Conservation (phyloP, 768 basidiomycete genomes). For the Trametes elegans region DNA sequence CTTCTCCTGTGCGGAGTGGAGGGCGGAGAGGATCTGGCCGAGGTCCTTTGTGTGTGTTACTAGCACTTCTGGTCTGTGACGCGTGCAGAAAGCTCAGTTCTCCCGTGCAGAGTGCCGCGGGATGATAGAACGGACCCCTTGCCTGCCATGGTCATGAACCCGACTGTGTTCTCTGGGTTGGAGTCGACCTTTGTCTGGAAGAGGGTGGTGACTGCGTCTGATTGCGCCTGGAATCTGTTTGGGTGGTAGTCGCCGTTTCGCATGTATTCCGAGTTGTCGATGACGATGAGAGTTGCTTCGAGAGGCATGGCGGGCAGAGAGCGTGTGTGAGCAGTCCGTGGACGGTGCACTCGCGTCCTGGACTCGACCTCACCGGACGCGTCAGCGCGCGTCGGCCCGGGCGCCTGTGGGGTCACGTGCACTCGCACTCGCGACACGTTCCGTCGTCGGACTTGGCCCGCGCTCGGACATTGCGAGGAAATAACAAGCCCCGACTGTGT, state of each 20-base stretch:
- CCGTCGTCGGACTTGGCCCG: no score
- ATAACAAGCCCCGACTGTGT: no score
- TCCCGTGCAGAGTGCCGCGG: not conserved
- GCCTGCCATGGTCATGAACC: constrained; percentile 97
- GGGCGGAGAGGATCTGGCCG: constrained; percentile 82
- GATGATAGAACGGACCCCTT: constrained; percentile 76
- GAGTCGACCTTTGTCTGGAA: constrained; percentile 93
- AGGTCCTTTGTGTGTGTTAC: constrained; percentile 95
- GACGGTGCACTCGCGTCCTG: no score
- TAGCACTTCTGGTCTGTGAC: constrained; percentile 83
- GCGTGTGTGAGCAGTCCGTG: not conserved
- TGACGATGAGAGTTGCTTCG: constrained; percentile 96
- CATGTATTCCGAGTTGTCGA: constrained; percentile 98
- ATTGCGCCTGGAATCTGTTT: constrained; percentile 85
- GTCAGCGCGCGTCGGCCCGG: no score
- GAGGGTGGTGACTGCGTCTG: constrained; percentile 86
- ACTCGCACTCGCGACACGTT: no score
- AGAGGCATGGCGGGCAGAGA: constrained; percentile 69
- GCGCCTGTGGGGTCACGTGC: no score
- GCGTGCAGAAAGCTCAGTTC: not conserved
- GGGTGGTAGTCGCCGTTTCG: constrained; percentile 91
- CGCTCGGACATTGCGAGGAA: no score
- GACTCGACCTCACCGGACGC: no score
- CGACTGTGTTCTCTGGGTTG: constrained; percentile 97
- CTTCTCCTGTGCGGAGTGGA: constrained; percentile 67